These are phyloP conservation scores for Crithidia thermophila DNA, from an alignment of 208 protist species.

Conservation along the genomic window DNA sequence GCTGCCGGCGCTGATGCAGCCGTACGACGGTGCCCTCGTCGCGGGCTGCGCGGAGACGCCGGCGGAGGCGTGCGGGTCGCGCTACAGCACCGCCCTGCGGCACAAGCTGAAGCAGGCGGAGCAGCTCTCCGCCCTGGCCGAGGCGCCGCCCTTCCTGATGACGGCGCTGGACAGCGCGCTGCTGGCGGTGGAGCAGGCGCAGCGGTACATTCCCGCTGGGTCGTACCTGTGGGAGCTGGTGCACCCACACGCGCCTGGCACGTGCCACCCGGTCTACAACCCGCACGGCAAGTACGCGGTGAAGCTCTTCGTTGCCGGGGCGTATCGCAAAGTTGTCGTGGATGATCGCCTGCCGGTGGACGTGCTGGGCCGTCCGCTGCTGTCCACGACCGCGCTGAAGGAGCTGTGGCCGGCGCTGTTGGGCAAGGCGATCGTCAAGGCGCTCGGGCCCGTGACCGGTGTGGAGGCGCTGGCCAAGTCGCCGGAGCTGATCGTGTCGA, in stretches of 20 bases:
- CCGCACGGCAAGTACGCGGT: constrained; percentile 91
- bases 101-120: constrained; percentile 77
- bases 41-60: constrained; percentile 68
- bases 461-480: constrained; percentile 47
- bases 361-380: constrained; percentile 72
- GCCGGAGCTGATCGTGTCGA: constrained; percentile 62
- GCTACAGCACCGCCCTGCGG: constrained; percentile 84
- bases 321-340: constrained; percentile 82
- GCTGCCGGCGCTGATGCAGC: constrained; percentile 71
- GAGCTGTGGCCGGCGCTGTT: constrained; percentile 91
- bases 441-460: constrained; percentile 28
- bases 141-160: constrained; percentile 89
- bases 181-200: constrained; percentile 58
- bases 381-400: constrained; percentile 68
- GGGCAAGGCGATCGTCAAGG: constrained; percentile 87
- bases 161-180: constrained; percentile 88
- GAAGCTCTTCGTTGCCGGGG: constrained; percentile 87
- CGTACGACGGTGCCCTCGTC: constrained; percentile 70
- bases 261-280: constrained; percentile 91
- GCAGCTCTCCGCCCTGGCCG: constrained; percentile 55
- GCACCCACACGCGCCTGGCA: constrained; percentile 79
- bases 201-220: constrained; percentile 52
- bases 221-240: constrained; percentile 92
- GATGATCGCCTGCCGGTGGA: constrained; percentile 90
- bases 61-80: constrained; percentile 63